Evolutionary conservation across 495 filamentous ascomycete species (phyloP).

Genomic region (Penicillium crystallinum): DNA sequence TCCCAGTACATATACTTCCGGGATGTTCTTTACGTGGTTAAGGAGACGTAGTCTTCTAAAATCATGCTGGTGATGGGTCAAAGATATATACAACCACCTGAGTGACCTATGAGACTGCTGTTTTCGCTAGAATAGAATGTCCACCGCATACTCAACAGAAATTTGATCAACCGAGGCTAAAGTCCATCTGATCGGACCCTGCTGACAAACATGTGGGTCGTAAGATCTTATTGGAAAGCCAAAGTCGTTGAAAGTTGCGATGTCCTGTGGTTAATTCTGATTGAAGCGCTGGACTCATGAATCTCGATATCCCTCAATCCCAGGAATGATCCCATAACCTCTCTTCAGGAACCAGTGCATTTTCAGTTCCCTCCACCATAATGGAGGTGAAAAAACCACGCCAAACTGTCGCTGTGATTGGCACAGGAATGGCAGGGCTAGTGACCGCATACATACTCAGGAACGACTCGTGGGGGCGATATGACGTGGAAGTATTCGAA

Average conservation of each 20-base stretch:
- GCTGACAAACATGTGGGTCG: background rate
- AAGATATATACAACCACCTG: no score
- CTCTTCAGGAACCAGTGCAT: background rate
- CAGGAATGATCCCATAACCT: background rate
- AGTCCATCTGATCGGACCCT: background rate
- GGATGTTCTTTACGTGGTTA: no score
- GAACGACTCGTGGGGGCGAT: conserved; percentile 38
- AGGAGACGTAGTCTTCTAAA: no score
- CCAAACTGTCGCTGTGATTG: conserved; percentile 44
- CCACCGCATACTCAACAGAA: background rate
- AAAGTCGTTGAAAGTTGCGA: background rate
- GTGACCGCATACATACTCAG: conserved; percentile 46
- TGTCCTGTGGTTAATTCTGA: background rate
- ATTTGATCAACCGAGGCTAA: background rate
- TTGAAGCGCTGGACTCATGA: background rate
- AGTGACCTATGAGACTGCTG: no score
- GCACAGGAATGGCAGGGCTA: conserved; percentile 53
- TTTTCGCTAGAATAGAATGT: no score
- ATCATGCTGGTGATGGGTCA: no score
- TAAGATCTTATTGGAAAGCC: background rate
- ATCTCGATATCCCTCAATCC: background rate
- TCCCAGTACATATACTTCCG: no score
- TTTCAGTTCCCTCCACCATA: background rate
- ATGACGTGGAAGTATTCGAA: conserved; percentile 44
- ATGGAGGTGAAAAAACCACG: background rate